A percentile compares a stretch with the other conserved stretches of the same genome.
These are phyloP conservation scores for Rhodotorula kratochvilovae DNA, from an alignment of 768 basidiomycete genomes.

Conservation along the genomic window DNA sequence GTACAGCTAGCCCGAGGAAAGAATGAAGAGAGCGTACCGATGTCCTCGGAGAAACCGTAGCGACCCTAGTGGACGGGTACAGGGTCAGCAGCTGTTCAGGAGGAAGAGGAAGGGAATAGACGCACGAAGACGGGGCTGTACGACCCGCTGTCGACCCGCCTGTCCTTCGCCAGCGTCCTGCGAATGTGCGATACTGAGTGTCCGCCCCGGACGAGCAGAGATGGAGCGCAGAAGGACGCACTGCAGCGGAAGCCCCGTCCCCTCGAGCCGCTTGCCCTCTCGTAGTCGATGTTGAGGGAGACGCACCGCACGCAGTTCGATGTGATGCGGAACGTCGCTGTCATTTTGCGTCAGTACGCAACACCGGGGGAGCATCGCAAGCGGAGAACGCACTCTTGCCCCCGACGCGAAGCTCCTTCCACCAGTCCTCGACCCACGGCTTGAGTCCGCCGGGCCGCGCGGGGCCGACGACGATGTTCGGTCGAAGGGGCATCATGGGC, in stretches of 20 bases:
- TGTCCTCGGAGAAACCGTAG: slow-evolving; percentile 13
- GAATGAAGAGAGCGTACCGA: background rate
- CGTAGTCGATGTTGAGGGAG: slow-evolving; percentile 20
- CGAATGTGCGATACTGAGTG: no score
- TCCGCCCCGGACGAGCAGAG: background rate
- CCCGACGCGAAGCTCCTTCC: slow-evolving; percentile 1
- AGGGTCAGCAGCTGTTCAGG: background rate
- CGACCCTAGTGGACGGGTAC: background rate
- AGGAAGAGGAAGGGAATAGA: no score
- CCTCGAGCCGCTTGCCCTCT: slow-evolving; percentile 4
- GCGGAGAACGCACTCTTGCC: background rate
- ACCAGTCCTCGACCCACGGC: slow-evolving; percentile 17
- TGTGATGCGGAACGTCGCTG: background rate
- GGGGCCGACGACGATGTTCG: slow-evolving; percentile 5
- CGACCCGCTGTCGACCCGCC: slow-evolving; percentile 5
- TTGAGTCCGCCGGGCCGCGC: background rate
- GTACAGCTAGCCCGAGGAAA: background rate
- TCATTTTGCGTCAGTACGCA: background rate
- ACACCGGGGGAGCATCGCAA: fast-evolving
- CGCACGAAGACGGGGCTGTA: slow-evolving; percentile 12
- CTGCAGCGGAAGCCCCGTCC: background rate
- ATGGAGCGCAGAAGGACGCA: background rate
- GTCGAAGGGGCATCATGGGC: slow-evolving; percentile 4
- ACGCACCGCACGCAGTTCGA: slow-evolving; percentile 16
- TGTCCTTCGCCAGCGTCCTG: slow-evolving; percentile 6